Conservation (phyloP, 116 monocot species). For the Trichopus zeylanicus region DNA sequence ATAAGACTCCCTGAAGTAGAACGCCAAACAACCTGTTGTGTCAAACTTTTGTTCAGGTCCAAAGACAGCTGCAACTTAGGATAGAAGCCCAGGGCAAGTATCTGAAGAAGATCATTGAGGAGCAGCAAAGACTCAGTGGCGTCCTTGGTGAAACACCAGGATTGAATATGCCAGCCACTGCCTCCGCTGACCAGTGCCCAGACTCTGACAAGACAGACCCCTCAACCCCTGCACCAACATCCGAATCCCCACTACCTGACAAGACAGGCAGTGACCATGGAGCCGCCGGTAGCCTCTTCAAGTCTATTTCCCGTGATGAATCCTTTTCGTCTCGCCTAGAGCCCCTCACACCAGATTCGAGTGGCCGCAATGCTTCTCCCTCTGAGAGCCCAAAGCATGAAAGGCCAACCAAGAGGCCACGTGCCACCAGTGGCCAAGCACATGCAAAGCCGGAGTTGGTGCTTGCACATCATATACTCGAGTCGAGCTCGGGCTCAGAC, state of each 20-base stretch:
- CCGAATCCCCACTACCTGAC: constrained; percentile 25
- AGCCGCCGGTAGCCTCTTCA: constrained; percentile 3
- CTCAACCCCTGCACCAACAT: constrained; percentile 36
- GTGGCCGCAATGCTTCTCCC: constrained; percentile 18
- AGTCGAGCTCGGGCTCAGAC: constrained; percentile 65
- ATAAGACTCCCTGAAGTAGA: no score
- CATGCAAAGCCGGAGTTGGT: constrained; percentile 14
- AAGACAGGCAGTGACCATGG: constrained; percentile 6
- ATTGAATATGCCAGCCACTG: background rate
- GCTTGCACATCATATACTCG: constrained; percentile 37
- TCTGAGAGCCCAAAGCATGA: constrained; percentile 26
- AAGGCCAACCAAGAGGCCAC: constrained; percentile 19
- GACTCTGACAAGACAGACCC: constrained; percentile 51
- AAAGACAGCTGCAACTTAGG: constrained; percentile 71
- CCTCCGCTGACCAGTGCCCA: constrained; percentile 9
- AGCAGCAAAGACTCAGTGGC: constrained; percentile 50
- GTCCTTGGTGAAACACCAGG: constrained; percentile 22
- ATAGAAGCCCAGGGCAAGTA: constrained; percentile 85
- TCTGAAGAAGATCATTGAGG: constrained; percentile 71
- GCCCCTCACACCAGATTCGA: constrained; percentile 45
- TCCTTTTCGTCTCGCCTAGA: constrained; percentile 23
- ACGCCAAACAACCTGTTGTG: background rate
- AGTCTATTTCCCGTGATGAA: constrained; percentile 17
- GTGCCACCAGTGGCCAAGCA: background rate
- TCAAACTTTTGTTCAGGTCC: constrained; percentile 41